Evolutionary conservation across 257 asterid species (phyloP).

Genomic region (Apocynum venetum): DNA sequence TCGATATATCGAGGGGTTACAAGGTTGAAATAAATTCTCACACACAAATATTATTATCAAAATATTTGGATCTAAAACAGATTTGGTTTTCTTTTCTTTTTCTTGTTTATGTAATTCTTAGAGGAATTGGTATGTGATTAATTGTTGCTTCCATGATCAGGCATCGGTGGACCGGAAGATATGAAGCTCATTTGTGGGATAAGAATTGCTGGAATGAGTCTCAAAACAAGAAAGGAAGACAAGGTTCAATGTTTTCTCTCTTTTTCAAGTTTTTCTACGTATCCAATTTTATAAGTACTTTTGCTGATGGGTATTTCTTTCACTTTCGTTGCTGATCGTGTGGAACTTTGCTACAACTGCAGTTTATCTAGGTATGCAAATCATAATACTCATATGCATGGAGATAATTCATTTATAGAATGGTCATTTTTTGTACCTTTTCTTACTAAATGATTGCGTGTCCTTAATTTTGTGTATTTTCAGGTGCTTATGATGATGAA

Average conservation of each 20-base stretch:
- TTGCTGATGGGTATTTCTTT: constrained; percentile 1
- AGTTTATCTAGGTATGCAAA: constrained; percentile 68
- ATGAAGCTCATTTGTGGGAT: constrained; percentile 94
- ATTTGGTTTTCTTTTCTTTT: background rate
- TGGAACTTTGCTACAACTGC: constrained; percentile 27
- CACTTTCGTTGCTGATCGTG: constrained; percentile 7
- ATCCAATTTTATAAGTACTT: background rate
- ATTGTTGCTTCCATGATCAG: constrained; percentile 21
- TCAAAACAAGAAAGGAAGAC: constrained; percentile 94
- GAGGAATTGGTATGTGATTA: too few relatives aligned
- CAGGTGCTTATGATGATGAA: constrained; percentile 88
- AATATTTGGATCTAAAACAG: background rate
- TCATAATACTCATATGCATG: background rate
- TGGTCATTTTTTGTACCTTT: too few relatives aligned
- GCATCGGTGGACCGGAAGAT: constrained; percentile 90
- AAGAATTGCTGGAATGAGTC: constrained; percentile 92
- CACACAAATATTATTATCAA: too few relatives aligned
- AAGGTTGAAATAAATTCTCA: constrained; percentile 32
- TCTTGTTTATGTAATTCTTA: background rate
- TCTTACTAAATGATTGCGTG: too few relatives aligned
- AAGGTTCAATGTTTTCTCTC: constrained; percentile 37
- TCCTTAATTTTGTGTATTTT: background rate
- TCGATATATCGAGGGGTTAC: constrained; percentile 81
- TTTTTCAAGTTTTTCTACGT: background rate
- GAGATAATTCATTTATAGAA: background rate